Evolutionary conservation across 768 basidiomycete species (phyloP).

Genomic region (Lactarius hengduanensis): DNA sequence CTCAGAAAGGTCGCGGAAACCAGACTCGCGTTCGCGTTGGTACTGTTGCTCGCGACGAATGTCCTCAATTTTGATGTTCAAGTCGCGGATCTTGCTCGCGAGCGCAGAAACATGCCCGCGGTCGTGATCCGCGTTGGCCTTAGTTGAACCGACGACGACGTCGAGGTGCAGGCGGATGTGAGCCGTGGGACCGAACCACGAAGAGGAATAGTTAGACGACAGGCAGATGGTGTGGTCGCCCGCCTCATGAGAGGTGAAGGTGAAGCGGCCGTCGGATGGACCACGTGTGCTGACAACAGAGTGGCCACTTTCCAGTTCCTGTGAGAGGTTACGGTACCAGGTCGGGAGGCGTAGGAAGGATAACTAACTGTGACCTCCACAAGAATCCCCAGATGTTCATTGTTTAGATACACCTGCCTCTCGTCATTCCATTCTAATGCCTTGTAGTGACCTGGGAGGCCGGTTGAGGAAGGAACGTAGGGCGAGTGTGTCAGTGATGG

Average conservation of each 20-base stretch:
- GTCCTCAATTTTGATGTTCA: conserved; percentile 92
- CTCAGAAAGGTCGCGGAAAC: conserved; percentile 88
- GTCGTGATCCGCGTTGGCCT: conserved; percentile 84
- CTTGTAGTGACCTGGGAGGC: conserved; percentile 77
- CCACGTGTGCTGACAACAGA: conserved; percentile 87
- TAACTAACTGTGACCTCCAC: conserved; percentile 83
- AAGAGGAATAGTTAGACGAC: conserved; percentile 76
- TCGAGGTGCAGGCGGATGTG: conserved; percentile 96
- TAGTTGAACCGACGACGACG: conserved; percentile 85
- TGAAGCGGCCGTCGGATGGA: conserved; percentile 87
- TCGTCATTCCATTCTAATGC: conserved; percentile 89
- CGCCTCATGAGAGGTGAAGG: conserved; percentile 95
- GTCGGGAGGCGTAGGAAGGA: not conserved
- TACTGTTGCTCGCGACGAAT: conserved; percentile 96
- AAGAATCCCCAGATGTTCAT: conserved; percentile 80
- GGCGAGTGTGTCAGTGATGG: not conserved
- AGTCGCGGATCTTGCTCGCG: conserved; percentile 80
- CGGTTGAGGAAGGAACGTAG: not conserved
- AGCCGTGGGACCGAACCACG: conserved; percentile 74
- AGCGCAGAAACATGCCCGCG: conserved; percentile 81
- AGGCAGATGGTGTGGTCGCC: conserved; percentile 98
- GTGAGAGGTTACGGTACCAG: conserved; percentile 10
- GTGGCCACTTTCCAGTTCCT: conserved; percentile 88
- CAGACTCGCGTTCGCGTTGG: conserved; percentile 91
- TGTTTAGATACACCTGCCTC: conserved; percentile 61